Base-by-base conservation (phyloP, 2,329 filamentous ascomycete genomes). In the Diplodia intermedia region DNA sequence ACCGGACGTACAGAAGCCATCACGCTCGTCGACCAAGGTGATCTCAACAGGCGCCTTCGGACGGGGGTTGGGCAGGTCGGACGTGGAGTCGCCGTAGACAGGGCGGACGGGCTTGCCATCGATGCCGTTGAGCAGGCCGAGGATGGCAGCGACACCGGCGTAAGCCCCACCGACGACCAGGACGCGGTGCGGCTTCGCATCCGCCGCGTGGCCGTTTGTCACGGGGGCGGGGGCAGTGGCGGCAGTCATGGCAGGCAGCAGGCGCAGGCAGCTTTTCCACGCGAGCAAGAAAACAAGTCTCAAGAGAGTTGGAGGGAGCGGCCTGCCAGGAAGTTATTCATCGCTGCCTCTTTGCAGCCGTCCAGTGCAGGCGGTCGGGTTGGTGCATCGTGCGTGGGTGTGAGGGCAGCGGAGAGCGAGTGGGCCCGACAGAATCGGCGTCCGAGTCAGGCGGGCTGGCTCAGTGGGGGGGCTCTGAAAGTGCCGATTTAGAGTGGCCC, bases 11-110 rank as follows among this genome's bases (percentile, higher is more conserved):
- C 91, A 93, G 77, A 88, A 93, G n/a, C 91, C 91, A 81, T 94
- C 91, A n/a, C 90, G 83, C 77, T 93, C 90, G 73, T 94, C 91
- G 29, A 92, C 88, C 26, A 94, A 85, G 26, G 90, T 93, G 62
- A 94, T 88, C 47, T 92, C 85, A 15, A 92, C 78, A 1, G 86
- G 83, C 54, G 90, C 81, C 29, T 81, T 82, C 54, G 82, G 80
- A 23, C 70, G 75, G 36, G 50, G 72, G 49, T 11, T n/a, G 7
- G 63, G 63, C 26, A 40, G 15, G 14, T 57, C 76, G 36, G 72
- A 83, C 72, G 74, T 84, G 79, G 82, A 80, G 15, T 49, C 31
- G 40, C 55, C 55, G 23, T 33, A 49, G 43, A 33, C 57, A 15
- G 57, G 57, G 26, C 88, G 85, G n/a, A 86, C 81, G 8, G 79